A percentile compares a stretch with the other conserved stretches of the same genome.
phyloP scores from a whole-genome alignment of 2,329 filamentous ascomycete genomes.

The Beauveria rudraprayagi region DNA sequence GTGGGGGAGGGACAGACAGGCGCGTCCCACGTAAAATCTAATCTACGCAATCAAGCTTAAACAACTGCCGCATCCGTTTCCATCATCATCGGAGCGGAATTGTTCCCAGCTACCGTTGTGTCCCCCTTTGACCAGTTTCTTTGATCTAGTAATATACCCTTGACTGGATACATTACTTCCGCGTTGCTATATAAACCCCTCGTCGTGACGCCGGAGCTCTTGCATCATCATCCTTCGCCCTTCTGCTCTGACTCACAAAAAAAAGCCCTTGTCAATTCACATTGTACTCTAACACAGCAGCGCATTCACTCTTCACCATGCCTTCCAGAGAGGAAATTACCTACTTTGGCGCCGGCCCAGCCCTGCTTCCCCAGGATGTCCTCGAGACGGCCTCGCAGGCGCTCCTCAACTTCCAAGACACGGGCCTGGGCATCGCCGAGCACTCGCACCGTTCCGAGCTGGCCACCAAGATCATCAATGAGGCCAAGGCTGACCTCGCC shows the following conservation, averaged over 20 bases:
- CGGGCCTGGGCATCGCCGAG: constrained; percentile 73
- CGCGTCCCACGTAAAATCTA: not conserved
- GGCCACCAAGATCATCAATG: constrained; percentile 70
- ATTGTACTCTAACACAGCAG: constrained; percentile 4
- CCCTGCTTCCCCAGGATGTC: constrained; percentile 73
- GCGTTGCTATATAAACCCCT: constrained; percentile 9
- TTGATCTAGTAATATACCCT: constrained; percentile 12
- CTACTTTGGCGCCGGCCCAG: constrained; percentile 88
- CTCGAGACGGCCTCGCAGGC: constrained; percentile 69
- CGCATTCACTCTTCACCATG: constrained; percentile 37
- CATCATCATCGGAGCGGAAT: not conserved
- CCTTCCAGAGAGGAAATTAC: constrained; percentile 65
- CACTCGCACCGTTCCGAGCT: constrained; percentile 80
- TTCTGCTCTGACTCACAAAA: not conserved
- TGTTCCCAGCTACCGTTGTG: not conserved
- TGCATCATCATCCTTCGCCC: not conserved
- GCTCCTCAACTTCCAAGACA: constrained; percentile 72
- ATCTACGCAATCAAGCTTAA: not conserved
- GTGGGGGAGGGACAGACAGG: not conserved
- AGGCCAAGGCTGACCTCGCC: constrained; percentile 66
- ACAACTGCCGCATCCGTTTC: constrained; percentile 5
- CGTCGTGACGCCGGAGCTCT: constrained; percentile 8
- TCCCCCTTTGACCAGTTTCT: not conserved
- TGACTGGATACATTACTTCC: constrained; percentile 5
- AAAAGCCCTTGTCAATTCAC: not conserved